Conservation (phyloP, 257 asterid genomes). For the Scutellaria minor region DNA sequence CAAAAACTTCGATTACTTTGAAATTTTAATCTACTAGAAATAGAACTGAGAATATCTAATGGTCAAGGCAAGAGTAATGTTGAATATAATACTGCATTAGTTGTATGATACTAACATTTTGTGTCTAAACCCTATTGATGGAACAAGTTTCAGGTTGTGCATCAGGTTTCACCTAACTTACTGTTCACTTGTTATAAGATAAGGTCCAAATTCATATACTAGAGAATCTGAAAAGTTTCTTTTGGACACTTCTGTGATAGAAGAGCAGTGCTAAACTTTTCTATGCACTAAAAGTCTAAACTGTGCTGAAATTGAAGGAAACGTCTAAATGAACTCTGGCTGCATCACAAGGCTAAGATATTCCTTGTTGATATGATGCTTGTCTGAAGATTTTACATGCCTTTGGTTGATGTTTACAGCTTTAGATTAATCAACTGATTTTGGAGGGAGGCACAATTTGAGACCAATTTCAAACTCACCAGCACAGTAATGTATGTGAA, state of each 20-base stretch:
- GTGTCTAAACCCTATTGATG: neutral
- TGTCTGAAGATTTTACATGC: neutral
- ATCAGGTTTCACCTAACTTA: neutral
- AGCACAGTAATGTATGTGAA: neutral
- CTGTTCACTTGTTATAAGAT: neutral
- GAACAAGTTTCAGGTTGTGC: neutral
- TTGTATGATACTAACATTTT: neutral
- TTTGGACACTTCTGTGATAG: neutral
- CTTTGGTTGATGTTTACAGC: constrained; percentile 11
- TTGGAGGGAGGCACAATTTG: neutral
- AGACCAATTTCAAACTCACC: neutral
- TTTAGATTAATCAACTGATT: constrained; percentile 4
- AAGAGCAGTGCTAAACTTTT: neutral
- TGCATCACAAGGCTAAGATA: neutral
- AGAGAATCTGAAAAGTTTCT: neutral
- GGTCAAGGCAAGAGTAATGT: neutral
- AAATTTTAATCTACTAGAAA: too few relatives aligned
- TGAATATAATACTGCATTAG: neutral
- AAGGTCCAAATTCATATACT: neutral
- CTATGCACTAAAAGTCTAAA: too few relatives aligned
- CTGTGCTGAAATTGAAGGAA: neutral
- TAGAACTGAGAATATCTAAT: too few relatives aligned
- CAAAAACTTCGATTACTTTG: neutral
- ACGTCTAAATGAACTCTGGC: neutral
- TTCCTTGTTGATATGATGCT: neutral